Base-by-base conservation (phyloP, 2,329 filamentous ascomycete genomes). In the Dendrostoma leiphaemia region DNA sequence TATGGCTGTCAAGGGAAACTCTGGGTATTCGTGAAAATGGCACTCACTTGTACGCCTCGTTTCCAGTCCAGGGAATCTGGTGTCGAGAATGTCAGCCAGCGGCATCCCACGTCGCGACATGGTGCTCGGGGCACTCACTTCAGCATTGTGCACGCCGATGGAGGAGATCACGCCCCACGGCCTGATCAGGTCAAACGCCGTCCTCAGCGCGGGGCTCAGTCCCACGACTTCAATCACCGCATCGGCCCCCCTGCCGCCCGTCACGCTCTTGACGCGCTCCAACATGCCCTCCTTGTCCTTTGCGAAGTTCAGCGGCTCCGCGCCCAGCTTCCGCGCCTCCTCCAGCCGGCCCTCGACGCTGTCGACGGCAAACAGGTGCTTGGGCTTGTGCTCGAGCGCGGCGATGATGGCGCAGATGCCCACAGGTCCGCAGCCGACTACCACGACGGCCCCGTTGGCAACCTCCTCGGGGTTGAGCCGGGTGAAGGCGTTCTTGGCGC, bases 381-480 rank as follows among this genome's bases (percentile, higher is more conserved):
- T 88, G 1, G 91, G 90, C n/a, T n/a, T 82, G 69, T 85, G 86
- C 63, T 90, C 84, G n/a, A 88, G 75, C 6, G 89, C 87, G 56
- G 90, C 88, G 58, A 92, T 80, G 54, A 95, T 74, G 15, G 91
- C 90, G 68, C 92, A 96, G 12, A 96, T 79, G 1, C 91, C 92
- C 4, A 96, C 88, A 0, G 88, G 88, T 0, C 92, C 92, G 65
- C 91, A 96, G 5, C 92, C 92, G 56, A 96, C 82, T 19, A 96
- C 74, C 1, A 95, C 88, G 0, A 91, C 85, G 0, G 86, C 89
- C 56, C 85, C 82, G 44, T 90, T 82, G n/a, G 77, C 71, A 48
- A 86, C 80, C 53, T 85, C 77, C 57, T 84, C 78, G 13, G 74
- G 54, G n/a, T 41, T 38, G 45, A 66, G 60, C 35, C 62, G 63